A percentile compares a stretch with the other conserved stretches of the same genome.
Conservation (phyloP, 345 rosid species). For the Hevea brasiliensis region DNA sequence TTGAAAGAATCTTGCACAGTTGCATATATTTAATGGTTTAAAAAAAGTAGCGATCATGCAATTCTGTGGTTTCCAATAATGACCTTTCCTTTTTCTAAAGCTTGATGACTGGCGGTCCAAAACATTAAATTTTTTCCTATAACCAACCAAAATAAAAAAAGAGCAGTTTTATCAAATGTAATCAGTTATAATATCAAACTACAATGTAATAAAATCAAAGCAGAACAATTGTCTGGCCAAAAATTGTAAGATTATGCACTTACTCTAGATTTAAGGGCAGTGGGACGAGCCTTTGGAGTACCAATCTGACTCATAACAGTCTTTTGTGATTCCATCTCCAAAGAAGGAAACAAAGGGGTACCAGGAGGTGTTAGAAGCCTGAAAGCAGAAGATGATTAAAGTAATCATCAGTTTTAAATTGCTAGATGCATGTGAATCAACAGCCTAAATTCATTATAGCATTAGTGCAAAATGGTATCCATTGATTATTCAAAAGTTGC, state of each 20-base stretch:
- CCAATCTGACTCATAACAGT: slow-evolving; percentile 67
- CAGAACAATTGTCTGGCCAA: background rate
- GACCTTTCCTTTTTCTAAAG: background rate
- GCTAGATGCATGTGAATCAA: slow-evolving; percentile 4
- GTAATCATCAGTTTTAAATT: slow-evolving; percentile 15
- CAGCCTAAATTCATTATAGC: background rate
- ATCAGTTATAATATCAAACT: background rate
- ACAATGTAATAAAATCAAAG: background rate
- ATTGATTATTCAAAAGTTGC: slow-evolving; percentile 1
- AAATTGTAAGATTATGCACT: slow-evolving; percentile 26
- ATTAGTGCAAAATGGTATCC: background rate
- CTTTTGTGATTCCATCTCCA: slow-evolving; percentile 91
- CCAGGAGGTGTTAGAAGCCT: slow-evolving; percentile 99
- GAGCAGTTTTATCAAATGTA: background rate
- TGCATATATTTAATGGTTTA: background rate
- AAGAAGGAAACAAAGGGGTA: slow-evolving; percentile 93
- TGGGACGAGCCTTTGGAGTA: slow-evolving; percentile 59
- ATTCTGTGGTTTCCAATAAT: background rate
- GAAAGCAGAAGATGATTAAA: slow-evolving; percentile 26
- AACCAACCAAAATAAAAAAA: background rate
- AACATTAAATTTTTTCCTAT: background rate
- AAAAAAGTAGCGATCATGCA: background rate
- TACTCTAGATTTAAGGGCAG: slow-evolving; percentile 79
- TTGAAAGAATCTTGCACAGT: background rate
- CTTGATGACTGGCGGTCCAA: background rate